A percentile compares a stretch with the other conserved stretches of the same genome.
Conservation (phyloP, 805 yeast species). For the Yamadazyma phyllophila region DNA sequence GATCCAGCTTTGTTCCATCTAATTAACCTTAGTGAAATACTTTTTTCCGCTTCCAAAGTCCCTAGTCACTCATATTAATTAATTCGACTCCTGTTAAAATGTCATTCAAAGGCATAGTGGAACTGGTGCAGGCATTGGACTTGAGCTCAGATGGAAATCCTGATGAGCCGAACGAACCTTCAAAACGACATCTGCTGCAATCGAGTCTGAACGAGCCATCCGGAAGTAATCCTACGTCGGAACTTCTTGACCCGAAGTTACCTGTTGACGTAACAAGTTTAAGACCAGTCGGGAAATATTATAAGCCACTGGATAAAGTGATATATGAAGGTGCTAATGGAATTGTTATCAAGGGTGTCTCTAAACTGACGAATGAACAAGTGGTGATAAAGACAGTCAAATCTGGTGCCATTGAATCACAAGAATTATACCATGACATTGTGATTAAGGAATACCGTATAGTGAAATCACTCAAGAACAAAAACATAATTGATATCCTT, state of each 20-base stretch:
- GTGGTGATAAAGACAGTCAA: slow-evolving; percentile 35
- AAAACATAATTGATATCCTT: slow-evolving; percentile 26
- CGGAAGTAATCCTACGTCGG: neutral
- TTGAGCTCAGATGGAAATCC: neutral
- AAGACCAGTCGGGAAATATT: neutral
- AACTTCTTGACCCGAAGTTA: neutral
- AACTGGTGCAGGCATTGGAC: neutral
- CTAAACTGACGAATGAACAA: slow-evolving; percentile 16
- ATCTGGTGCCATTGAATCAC: slow-evolving; percentile 12
- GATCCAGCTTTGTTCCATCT: too few species aligned
- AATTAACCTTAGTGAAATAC: neutral
- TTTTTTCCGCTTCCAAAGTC: neutral
- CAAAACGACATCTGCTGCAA: neutral
- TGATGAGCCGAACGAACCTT: neutral
- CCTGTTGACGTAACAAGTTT: neutral
- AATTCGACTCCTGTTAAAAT: neutral
- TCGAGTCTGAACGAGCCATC: neutral
- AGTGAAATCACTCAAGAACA: slow-evolving; percentile 26
- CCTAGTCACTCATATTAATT: neutral
- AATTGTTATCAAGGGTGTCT: slow-evolving; percentile 30
- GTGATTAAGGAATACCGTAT: slow-evolving; percentile 32
- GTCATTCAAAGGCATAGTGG: neutral
- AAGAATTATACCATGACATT: slow-evolving; percentile 16
- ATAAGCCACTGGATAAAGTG: slow-evolving; percentile 5
- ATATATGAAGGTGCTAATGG: slow-evolving; percentile 45